Conservation (phyloP, 441 rosid species). For the Hura crepitans region DNA sequence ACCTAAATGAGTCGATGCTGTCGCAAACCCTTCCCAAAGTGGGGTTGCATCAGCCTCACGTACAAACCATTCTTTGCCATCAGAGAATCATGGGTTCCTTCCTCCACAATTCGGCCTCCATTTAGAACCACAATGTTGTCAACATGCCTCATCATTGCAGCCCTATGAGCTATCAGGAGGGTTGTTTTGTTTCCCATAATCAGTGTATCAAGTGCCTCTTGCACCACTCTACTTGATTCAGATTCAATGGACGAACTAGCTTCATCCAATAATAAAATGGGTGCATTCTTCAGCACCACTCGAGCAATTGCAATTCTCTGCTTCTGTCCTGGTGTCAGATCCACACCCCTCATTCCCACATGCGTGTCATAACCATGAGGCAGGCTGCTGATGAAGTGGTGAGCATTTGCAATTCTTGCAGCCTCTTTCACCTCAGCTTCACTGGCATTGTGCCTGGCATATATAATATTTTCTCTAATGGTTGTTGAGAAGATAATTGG, state of each 20-base stretch:
- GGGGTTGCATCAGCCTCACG: slow-evolving; percentile 93
- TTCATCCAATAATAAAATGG: slow-evolving; percentile 82
- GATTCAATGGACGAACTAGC: slow-evolving; percentile 95
- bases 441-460: slow-evolving; percentile 95
- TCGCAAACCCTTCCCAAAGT: slow-evolving; percentile 84
- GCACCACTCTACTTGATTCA: slow-evolving; percentile 93
- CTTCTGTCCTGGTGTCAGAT: slow-evolving; percentile 92
- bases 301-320: slow-evolving; percentile 94
- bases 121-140: slow-evolving; percentile 94
- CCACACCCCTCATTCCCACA: slow-evolving; percentile 94
- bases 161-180: slow-evolving; percentile 87
- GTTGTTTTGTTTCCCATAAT: slow-evolving; percentile 97
- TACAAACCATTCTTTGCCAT: slow-evolving; percentile 86
- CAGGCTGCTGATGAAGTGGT: slow-evolving; percentile 94
- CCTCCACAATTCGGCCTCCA: slow-evolving; percentile 90
- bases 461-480: slow-evolving; percentile 84
- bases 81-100: slow-evolving; percentile 81
- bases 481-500: slow-evolving; percentile 95
- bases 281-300: slow-evolving; percentile 91
- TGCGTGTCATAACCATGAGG: slow-evolving; percentile 98
- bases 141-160: slow-evolving; percentile 92
- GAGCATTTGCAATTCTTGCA: slow-evolving; percentile 97
- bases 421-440: slow-evolving; percentile 98
- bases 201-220: slow-evolving; percentile 92
- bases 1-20: slow-evolving; percentile 75